These are phyloP conservation scores for Aspergillus steynii DNA, from an alignment of 495 filamentous ascomycete species.

Conservation along the genomic window DNA sequence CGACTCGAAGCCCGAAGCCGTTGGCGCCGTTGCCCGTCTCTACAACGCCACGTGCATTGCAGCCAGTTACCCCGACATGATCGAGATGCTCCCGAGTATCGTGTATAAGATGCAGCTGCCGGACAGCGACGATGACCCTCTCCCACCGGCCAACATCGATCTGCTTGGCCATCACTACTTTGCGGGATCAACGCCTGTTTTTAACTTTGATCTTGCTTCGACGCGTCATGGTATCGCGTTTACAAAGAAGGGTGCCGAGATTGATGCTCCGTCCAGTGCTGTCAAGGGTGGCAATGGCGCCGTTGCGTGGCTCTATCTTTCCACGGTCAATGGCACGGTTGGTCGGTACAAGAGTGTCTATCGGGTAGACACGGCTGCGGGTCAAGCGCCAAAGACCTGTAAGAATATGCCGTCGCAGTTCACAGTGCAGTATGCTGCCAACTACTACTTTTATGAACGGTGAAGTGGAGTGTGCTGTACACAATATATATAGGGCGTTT, in stretches of 20 bases:
- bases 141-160: constrained; percentile 54
- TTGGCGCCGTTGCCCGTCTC: constrained; percentile 81
- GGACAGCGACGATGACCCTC: constrained; percentile 18
- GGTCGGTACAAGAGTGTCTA: constrained; percentile 73
- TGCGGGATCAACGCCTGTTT: constrained; percentile 66
- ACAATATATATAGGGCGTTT: constrained; percentile 13
- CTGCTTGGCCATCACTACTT: constrained; percentile 82
- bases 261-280: constrained; percentile 60
- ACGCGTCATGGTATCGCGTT: constrained; percentile 58
- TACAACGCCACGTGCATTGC: constrained; percentile 86
- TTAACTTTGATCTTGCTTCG: constrained; percentile 66
- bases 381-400: constrained; percentile 75
- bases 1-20: constrained; percentile 56
- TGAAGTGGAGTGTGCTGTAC: constrained; percentile 14
- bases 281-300: constrained; percentile 59
- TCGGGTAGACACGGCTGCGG: constrained; percentile 83
- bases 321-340: constrained; percentile 52
- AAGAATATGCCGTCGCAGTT: constrained; percentile 61
- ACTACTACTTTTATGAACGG: constrained; percentile 63
- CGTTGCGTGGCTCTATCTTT: constrained; percentile 57
- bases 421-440: constrained; percentile 75
- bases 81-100: constrained; percentile 49
- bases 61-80: constrained; percentile 61
- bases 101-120: constrained; percentile 47
- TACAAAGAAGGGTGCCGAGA: constrained; percentile 55